Evolutionary conservation across 129 eudicot genomes (phyloP), one percentile per base, ranked within the genome.

Genomic region (Helianthus tuberosus): DNA sequence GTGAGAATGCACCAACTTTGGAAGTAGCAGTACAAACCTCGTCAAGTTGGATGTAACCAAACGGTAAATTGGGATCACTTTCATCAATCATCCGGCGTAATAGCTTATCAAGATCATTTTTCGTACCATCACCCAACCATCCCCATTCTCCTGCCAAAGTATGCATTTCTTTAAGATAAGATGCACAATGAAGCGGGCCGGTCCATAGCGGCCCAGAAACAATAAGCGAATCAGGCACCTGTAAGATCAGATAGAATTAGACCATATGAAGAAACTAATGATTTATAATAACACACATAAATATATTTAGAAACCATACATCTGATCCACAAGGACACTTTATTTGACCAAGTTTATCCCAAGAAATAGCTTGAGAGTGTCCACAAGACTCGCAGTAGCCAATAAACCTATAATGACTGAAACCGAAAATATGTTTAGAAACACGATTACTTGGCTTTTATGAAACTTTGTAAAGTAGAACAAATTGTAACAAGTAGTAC

Each of bases 121-220:
- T 92, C 8, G 6, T 46, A 13, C 72, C 89, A 67, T 82, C 75
- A 11, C 80, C 81, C 48, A 77, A 80, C 99, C 99, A 95, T 66
- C 91, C 99, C 99, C 99, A 95, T 64, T 88, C 78, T 61, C 82
- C 77, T 3, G 99, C 96, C 79, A 95, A 81, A 79, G 61, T 65
- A 69, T 80, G 75, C 93, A 95, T 88, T 57, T 91, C 92, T 9
- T 75, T 62, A 20, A 95, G 86, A 77, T 79, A 89, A 13, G 82
- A 41, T 8, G 86, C 79, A 69, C 70, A 66, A 63, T 91, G 99
- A 81, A 94, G 99, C 44, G 99, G 96, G 58, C 99, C 99, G 12
- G 96, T 95, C 97, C 97, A 95, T 16, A 95, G 87, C 36, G 99
- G 99, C 38, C 99, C 97, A 11, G 87, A 89, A 74, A 95, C 96